Evolutionary conservation across 2,329 filamentous ascomycete genomes (phyloP).

Genomic region (Onygena corvina): DNA sequence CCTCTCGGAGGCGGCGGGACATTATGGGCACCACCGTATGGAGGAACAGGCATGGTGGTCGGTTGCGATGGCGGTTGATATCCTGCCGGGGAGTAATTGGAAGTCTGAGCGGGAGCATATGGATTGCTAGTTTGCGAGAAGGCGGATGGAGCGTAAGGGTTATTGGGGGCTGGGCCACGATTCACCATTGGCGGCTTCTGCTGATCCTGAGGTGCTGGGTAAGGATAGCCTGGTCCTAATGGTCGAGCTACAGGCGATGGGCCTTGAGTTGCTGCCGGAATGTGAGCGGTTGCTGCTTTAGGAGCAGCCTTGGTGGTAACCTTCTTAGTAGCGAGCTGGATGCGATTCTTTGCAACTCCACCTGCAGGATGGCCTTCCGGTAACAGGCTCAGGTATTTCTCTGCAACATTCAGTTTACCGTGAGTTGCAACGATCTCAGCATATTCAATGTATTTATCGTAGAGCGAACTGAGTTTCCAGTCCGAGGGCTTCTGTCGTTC

Average conservation of each 20-base stretch:
- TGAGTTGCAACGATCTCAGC: conserved; percentile 87
- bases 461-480: conserved; percentile 81
- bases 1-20: conserved; percentile 53
- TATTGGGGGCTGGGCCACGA: conserved; percentile 22
- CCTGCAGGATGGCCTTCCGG: conserved; percentile 74
- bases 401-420: conserved; percentile 72
- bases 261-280: conserved; percentile 19
- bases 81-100: conserved; percentile 33
- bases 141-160: conserved; percentile 20
- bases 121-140: conserved; percentile 18
- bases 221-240: conserved; percentile 20
- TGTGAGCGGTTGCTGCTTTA: conserved; percentile 31
- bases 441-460: conserved; percentile 94
- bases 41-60: conserved; percentile 21
- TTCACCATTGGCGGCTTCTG: conserved; percentile 15
- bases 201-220: conserved; percentile 11
- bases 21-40: conserved; percentile 24
- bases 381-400: conserved; percentile 82
- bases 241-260: conserved; percentile 33
- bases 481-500: conserved; percentile 59
- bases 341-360: conserved; percentile 71
- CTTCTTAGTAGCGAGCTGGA: conserved; percentile 71
- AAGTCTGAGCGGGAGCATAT: conserved; percentile 25
- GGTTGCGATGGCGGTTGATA: conserved; percentile 45
- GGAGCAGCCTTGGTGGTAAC: conserved; percentile 33